phyloP scores from a whole-genome alignment of 192 early-diverging fungal species.

The Coemansia sp. region DNA sequence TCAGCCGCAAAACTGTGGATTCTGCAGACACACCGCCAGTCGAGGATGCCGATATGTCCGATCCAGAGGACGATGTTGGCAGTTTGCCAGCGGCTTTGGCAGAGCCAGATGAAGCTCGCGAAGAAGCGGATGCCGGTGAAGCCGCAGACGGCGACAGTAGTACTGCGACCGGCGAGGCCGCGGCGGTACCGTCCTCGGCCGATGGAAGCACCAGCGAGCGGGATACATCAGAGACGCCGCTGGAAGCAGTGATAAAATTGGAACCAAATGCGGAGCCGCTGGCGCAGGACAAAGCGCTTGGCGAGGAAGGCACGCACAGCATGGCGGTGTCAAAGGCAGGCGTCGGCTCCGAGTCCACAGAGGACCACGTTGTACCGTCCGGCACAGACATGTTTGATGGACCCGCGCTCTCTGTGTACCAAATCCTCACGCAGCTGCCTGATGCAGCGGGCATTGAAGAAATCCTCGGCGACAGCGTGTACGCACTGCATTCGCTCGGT shows the following conservation, averaged over 20 bases:
- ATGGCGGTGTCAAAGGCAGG: not conserved
- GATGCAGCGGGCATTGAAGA: conserved; percentile 22
- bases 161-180: not conserved
- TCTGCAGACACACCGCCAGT: not conserved
- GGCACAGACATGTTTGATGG: conserved; percentile 15
- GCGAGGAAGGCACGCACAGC: not conserved
- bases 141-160: not conserved
- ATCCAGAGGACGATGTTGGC: not conserved
- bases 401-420: conserved; percentile 31
- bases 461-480: conserved; percentile 39
- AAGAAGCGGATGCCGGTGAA: not conserved
- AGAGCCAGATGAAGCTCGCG: not conserved
- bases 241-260: not conserved
- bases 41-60: not conserved
- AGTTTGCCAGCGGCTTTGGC: not conserved
- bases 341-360: not conserved
- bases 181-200: not conserved
- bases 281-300: not conserved
- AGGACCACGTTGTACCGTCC: conserved; percentile 28
- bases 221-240: not conserved
- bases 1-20: not conserved
- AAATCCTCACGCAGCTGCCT: conserved; percentile 28
- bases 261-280: not conserved
- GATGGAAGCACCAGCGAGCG: not conserved
- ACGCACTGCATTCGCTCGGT: conserved; percentile 27